These are phyloP conservation scores for Podospora comata DNA, from an alignment of 495 filamentous ascomycete species.

Conservation along the genomic window DNA sequence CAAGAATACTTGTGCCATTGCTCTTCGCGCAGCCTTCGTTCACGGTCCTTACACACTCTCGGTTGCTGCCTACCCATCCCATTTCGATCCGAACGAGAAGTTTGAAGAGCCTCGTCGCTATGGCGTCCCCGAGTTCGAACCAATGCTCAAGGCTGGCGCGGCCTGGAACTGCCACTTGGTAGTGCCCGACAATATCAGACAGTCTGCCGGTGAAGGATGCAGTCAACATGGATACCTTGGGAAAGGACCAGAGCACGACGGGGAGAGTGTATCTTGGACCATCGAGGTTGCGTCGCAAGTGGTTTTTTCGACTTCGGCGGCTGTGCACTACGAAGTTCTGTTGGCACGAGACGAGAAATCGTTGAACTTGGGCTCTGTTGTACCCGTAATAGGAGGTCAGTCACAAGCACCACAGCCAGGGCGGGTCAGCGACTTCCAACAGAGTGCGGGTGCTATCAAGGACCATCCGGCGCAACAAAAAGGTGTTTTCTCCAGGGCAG, in stretches of 20 bases:
- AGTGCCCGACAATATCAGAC: constrained; percentile 68
- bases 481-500: constrained; percentile 75
- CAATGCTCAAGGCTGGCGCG: constrained; percentile 90
- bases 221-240: constrained; percentile 37
- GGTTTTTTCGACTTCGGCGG: constrained; percentile 82
- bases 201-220: constrained; percentile 32
- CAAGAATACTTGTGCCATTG: constrained; percentile 86
- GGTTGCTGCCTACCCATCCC: constrained; percentile 74
- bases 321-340: constrained; percentile 85
- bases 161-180: constrained; percentile 73
- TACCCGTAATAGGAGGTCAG: constrained; percentile 45
- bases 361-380: constrained; percentile 60
- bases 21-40: constrained; percentile 89
- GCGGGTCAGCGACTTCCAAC: constrained; percentile 68
- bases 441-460: constrained; percentile 46
- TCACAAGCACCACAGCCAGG: constrained; percentile 53
- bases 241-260: constrained; percentile 33
- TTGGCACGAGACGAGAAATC: constrained; percentile 83
- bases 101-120: constrained; percentile 57
- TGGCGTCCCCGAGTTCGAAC: constrained; percentile 85
- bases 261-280: constrained; percentile 73
- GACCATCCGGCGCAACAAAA: constrained; percentile 50
- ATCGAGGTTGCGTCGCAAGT: constrained; percentile 90
- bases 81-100: constrained; percentile 74
- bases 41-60: constrained; percentile 93